phyloP scores from a whole-genome alignment of 495 filamentous ascomycete genomes.

The Aspergillus sclerotioniger region DNA sequence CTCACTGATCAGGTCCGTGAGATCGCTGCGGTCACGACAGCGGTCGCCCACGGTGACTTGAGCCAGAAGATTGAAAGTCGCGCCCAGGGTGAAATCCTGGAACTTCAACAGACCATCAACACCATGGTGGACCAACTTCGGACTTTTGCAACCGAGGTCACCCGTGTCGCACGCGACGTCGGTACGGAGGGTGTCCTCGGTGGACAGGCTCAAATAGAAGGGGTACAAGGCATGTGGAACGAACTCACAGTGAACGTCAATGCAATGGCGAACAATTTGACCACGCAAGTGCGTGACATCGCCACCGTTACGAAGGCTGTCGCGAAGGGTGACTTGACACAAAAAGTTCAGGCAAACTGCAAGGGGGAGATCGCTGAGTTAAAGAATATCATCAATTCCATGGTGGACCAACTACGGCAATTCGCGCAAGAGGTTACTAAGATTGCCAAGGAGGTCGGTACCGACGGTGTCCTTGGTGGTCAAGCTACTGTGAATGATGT shows the following conservation, averaged over 20 bases:
- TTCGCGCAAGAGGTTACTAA: slow-evolving; percentile 98
- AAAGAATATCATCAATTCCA: slow-evolving; percentile 97
- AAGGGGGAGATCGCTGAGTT: slow-evolving; percentile 94
- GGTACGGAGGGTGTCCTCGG: slow-evolving; percentile 96
- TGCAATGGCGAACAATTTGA: slow-evolving; percentile 96
- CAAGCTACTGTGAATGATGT: slow-evolving; percentile 97
- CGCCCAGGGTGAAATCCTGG: slow-evolving; percentile 91
- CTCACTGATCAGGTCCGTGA: slow-evolving; percentile 88
- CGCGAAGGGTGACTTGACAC: slow-evolving; percentile 91
- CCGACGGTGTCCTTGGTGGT: slow-evolving; percentile 90
- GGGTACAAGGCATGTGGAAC: slow-evolving; percentile 86
- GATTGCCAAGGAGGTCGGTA: slow-evolving; percentile 95
- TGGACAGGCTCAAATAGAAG: slow-evolving; percentile 93
- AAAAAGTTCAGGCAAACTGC: slow-evolving; percentile 95
- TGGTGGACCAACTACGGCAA: slow-evolving; percentile 96
- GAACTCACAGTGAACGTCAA: slow-evolving; percentile 98
- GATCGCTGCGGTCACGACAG: slow-evolving; percentile 93
- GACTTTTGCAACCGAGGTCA: slow-evolving; percentile 97
- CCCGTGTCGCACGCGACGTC: slow-evolving; percentile 92
- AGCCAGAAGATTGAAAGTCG: slow-evolving; percentile 95
- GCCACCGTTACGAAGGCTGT: slow-evolving; percentile 98
- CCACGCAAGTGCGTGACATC: slow-evolving; percentile 96
- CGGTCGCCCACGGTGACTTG: slow-evolving; percentile 93
- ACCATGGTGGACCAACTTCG: slow-evolving; percentile 98
- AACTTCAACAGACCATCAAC: slow-evolving; percentile 97